Evolutionary conservation across 768 basidiomycete genomes (phyloP).

Genomic region (Hericium alpestre): DNA sequence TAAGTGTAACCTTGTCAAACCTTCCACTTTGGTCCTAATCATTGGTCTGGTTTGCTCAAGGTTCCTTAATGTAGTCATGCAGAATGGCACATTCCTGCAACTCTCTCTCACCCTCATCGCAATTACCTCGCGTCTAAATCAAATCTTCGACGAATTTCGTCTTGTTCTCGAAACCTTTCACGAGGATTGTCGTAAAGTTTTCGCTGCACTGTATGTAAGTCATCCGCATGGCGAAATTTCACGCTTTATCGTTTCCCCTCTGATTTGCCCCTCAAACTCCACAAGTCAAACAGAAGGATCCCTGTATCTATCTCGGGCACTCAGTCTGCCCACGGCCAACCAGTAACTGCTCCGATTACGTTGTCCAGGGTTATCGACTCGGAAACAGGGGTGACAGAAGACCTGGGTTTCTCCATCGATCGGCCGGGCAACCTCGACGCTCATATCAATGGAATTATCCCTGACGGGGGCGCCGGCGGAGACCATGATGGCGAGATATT

Average conservation of each 20-base stretch:
- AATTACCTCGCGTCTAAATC: conserved; percentile 44
- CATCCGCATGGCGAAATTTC: neutral
- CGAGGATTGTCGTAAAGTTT: conserved; percentile 1
- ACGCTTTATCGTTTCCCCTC: neutral
- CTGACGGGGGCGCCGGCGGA: too few species aligned
- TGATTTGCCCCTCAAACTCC: neutral
- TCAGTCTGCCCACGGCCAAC: neutral
- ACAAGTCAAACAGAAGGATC: too few species aligned
- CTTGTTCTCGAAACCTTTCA: neutral
- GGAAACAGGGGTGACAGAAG: neutral
- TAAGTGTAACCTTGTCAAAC: conserved; percentile 16
- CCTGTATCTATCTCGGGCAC: too few species aligned
- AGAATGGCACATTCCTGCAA: conserved; percentile 65
- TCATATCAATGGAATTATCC: neutral
- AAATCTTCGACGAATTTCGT: conserved; percentile 2
- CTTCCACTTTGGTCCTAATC: neutral
- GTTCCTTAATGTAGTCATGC: conserved; percentile 52
- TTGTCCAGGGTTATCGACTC: neutral
- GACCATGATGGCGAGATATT: too few species aligned
- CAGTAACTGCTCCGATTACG: neutral
- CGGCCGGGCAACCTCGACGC: neutral
- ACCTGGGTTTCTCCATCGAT: neutral
- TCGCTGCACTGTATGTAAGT: conserved; percentile 6
- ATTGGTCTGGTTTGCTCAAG: conserved; percentile 24
- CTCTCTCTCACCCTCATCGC: conserved; percentile 52